These are phyloP conservation scores for Penicillium longicatenatum DNA, from an alignment of 495 filamentous ascomycete species.

Conservation along the genomic window DNA sequence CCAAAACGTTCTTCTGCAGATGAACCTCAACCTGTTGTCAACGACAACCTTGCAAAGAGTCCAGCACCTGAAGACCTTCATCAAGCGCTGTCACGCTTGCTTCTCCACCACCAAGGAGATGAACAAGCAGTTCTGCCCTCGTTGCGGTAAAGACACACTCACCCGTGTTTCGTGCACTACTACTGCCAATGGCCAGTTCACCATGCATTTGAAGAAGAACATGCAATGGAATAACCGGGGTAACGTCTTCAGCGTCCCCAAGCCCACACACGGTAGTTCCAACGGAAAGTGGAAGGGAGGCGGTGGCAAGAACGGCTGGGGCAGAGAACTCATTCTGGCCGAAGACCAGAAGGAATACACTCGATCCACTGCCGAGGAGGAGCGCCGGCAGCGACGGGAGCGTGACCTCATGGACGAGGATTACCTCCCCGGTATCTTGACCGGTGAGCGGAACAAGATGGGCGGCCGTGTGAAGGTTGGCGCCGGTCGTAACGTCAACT, in stretches of 20 bases:
- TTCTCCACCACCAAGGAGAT: slow-evolving; percentile 84
- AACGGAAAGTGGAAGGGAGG: slow-evolving; percentile 73
- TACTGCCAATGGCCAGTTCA: slow-evolving; percentile 76
- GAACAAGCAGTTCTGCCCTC: slow-evolving; percentile 88
- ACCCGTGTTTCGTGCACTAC: slow-evolving; percentile 86
- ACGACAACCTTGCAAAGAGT: slow-evolving; percentile 70
- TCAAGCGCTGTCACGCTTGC: slow-evolving; percentile 93
- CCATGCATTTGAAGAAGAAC: slow-evolving; percentile 87
- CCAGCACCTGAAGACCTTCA: slow-evolving; percentile 76
- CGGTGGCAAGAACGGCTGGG: slow-evolving; percentile 88
- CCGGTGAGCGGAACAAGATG: slow-evolving; percentile 65
- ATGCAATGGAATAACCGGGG: slow-evolving; percentile 95
- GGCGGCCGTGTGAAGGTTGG: slow-evolving; percentile 76
- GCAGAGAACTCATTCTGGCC: slow-evolving; percentile 75
- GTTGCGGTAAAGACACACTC: slow-evolving; percentile 84
- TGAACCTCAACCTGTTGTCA: slow-evolving; percentile 91
- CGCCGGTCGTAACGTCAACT: slow-evolving; percentile 84
- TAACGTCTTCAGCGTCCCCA: slow-evolving; percentile 86
- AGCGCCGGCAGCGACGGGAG: slow-evolving; percentile 60
- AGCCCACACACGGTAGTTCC: slow-evolving; percentile 77
- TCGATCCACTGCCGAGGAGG: slow-evolving; percentile 60
- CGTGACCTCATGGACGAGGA: slow-evolving; percentile 94
- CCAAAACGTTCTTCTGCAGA: slow-evolving; percentile 91
- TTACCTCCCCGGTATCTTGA: slow-evolving; percentile 84
- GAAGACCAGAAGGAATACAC: slow-evolving; percentile 97